Base-by-base conservation (phyloP, 2,329 filamentous ascomycete species). In the Nannizziopsis barbatae region DNA sequence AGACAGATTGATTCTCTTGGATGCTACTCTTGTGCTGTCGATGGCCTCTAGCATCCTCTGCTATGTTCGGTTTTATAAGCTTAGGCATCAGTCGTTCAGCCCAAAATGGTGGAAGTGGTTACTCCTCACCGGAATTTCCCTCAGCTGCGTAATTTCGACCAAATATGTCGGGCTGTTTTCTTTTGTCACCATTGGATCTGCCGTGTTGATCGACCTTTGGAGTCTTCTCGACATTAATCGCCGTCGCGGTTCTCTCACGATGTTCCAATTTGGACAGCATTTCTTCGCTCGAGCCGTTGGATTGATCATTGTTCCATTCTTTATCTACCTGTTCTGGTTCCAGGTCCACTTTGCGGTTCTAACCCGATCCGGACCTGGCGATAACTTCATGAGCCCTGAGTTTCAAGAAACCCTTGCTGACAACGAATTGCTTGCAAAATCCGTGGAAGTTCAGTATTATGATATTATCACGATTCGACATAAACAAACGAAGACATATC, bases 71-170 rank as follows among this genome's bases (percentile, higher is more conserved):
- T 98, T 96, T 71, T 96, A 96, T 75, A 98, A 96, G 76, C 74
- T 90, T 57, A 80, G 92, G 58, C 89, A 96, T 60, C 76, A 81
- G 55, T 77, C 92, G 2, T 98, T 98, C 65, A 80, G 84, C 52
- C 80, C 88, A 53, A 96, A 98, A 71, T 98, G 92, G 92, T 98
- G 92, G 92, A 98, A 98, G 70, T 98, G 92, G 92, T 78, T 98
- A 51, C 80, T 98, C 53, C 70, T 96, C 59, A 98, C 92, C 6
- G 92, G 92, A 52, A 90, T 98, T 64, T 83, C 83, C 52, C 77
- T 98, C 64, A 95, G 89, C 64, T 96, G 90, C 65, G 92, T 95
- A 64, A 96, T 98, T 60, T 96, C 92, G 48, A 94, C 86, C 65
- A 98, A 98, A 73, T 98, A 98, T 58, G 89, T 98, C 50, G 92